Evolutionary conservation across 768 basidiomycete species (phyloP).

Genomic region (Lepiota brunneoincarnata): DNA sequence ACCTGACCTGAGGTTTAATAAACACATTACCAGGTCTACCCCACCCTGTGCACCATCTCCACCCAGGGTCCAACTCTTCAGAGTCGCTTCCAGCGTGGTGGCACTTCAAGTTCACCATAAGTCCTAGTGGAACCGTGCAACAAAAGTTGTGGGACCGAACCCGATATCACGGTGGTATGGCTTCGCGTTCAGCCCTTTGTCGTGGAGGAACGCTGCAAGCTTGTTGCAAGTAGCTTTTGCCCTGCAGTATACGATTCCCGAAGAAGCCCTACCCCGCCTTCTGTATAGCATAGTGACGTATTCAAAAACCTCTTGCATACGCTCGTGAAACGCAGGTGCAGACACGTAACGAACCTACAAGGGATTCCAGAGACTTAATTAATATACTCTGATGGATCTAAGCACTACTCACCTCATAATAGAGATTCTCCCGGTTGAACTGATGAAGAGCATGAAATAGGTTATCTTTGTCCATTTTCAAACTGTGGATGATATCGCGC

Average conservation of each 20-base stretch:
- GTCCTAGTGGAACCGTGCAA: not conserved
- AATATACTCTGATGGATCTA: not conserved
- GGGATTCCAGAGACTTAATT: not conserved
- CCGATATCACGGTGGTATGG: constrained; percentile 75
- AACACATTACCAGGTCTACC: constrained; percentile 54
- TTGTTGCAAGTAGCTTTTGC: constrained; percentile 63
- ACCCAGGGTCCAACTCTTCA: constrained; percentile 56
- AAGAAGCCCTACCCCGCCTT: constrained; percentile 55
- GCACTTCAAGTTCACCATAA: constrained; percentile 29
- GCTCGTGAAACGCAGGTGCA: constrained; percentile 43
- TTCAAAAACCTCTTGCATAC: constrained; percentile 64
- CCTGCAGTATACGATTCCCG: constrained; percentile 82
- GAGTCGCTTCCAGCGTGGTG: constrained; percentile 52
- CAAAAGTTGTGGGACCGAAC: constrained; percentile 30
- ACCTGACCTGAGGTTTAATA: not conserved
- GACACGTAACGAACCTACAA: constrained; percentile 62
- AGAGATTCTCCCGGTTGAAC: constrained; percentile 79
- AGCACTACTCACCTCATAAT: constrained; percentile 62
- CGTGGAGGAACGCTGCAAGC: constrained; percentile 59
- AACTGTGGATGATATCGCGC: constrained; percentile 64
- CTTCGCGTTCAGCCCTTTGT: constrained; percentile 61
- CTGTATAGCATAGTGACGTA: constrained; percentile 65
- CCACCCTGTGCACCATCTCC: constrained; percentile 44
- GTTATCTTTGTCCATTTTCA: constrained; percentile 54
- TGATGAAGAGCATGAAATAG: constrained; percentile 70